Evolutionary conservation across 805 yeast species (phyloP).

Genomic region (Starmerella ratchasimensis): DNA sequence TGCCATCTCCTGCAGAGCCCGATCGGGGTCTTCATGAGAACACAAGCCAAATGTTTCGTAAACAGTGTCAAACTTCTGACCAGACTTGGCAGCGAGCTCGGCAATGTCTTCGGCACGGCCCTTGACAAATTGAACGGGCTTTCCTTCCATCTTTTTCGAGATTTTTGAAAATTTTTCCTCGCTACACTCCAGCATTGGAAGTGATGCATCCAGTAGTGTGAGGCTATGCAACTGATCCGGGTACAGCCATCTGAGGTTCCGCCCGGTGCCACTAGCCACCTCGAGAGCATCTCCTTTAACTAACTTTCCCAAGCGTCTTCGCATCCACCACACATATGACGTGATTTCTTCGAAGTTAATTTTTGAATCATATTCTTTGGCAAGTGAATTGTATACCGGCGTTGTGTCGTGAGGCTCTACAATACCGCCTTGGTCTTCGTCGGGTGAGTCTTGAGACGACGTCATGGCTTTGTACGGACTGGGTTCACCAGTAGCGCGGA

Average conservation of each 20-base stretch:
- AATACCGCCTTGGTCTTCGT: conserved; percentile 6
- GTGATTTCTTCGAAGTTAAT: conserved; percentile 60
- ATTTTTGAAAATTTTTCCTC: conserved; percentile 55
- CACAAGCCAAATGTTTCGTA: conserved; percentile 91
- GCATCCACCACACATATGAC: conserved; percentile 35
- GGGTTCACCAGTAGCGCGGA: conserved; percentile 26
- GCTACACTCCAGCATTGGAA: conserved; percentile 72
- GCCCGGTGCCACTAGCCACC: conserved; percentile 91
- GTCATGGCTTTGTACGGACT: conserved; percentile 21
- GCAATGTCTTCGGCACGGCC: conserved; percentile 78
- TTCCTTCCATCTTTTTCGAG: conserved; percentile 7
- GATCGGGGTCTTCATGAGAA: conserved; percentile 86
- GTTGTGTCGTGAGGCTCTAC: conserved; percentile 53
- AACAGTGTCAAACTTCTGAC: conserved; percentile 68
- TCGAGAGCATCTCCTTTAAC: conserved; percentile 82
- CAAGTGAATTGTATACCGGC: conserved; percentile 46
- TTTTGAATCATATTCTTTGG: conserved; percentile 65
- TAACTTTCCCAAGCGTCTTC: conserved; percentile 69
- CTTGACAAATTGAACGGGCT: conserved; percentile 77
- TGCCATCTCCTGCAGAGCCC: conserved; percentile 62
- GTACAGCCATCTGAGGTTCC: conserved; percentile 67
- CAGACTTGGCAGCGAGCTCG: conserved; percentile 34
- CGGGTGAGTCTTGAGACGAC: conserved; percentile 1
- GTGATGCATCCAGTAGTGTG: conserved; percentile 75
- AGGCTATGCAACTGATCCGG: conserved; percentile 49